phyloP scores from a whole-genome alignment of 495 filamentous ascomycete species.

The Lophiotrema nucula region DNA sequence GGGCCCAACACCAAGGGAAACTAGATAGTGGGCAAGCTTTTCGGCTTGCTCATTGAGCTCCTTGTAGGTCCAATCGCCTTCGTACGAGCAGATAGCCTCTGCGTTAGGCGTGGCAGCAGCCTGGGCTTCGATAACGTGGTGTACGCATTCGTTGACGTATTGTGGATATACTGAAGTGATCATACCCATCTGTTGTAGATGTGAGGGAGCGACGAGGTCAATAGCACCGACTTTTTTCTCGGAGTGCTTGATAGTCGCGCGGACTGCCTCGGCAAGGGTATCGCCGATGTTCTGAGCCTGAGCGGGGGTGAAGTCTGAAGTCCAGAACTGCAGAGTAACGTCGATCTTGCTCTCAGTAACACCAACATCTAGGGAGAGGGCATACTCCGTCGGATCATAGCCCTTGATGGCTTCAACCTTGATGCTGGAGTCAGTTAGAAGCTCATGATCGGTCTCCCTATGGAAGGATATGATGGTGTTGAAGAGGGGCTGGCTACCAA shows the following conservation, averaged over 20 bases:
- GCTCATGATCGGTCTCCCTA: conserved; percentile 15
- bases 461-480: conserved; percentile 28
- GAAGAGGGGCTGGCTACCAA: conserved; percentile 22
- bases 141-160: conserved; percentile 25
- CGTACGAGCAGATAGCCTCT: conserved; percentile 22
- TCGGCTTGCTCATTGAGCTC: conserved; percentile 23
- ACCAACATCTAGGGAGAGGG: conserved; percentile 44
- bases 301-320: conserved; percentile 46
- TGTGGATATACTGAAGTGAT: conserved; percentile 21
- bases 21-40: conserved; percentile 20
- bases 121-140: conserved; percentile 21
- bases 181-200: conserved; percentile 10
- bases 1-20: conserved; percentile 45
- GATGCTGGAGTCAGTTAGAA: conserved; percentile 6
- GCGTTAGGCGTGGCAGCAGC: conserved; percentile 8
- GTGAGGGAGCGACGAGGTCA: conserved; percentile 14
- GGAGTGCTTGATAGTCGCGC: conserved; percentile 2
- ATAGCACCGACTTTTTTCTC: conserved; percentile 14
- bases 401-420: conserved; percentile 13
- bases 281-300: conserved; percentile 47
- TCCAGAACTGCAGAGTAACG: conserved; percentile 50
- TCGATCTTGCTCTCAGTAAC: conserved; percentile 44
- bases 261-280: conserved; percentile 36
- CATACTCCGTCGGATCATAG: conserved; percentile 24
- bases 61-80: conserved; percentile 24